Base-by-base conservation (phyloP, 192 early-diverging fungal species). In the Linderina pennispora region DNA sequence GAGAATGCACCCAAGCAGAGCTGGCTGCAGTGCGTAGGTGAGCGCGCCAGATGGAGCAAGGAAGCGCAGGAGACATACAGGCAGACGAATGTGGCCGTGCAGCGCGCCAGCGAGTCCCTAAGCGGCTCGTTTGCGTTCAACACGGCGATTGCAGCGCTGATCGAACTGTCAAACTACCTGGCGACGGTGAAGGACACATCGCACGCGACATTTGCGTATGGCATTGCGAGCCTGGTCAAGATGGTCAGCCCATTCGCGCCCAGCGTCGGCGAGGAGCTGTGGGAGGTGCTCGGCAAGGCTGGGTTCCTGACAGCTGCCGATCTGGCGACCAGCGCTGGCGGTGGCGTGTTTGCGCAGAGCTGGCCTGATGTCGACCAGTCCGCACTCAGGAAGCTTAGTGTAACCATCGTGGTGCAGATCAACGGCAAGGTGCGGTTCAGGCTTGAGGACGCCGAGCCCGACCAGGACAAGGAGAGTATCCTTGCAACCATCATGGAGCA, bases 131-230 rank as follows among this genome's bases (percentile, higher is more conserved):
- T 75, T 61, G 65, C 77, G 15, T 89, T 97, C 61, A 88, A 94
- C 62, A 88, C 89, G 0, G 89, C 83, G 18, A 88, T 94, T 40
- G 76, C 93, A 0, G 69, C 80, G 45, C 69, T 97, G 23, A 94
- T 94, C 55, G 91, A 94, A 58, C 62, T 94, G 17, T 82, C 84
- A 34, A 74, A 78, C 45, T 50, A 61, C 17, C 43, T 84, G 35
- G 53, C 28, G 0, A 17, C 37, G 0, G 55, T 41, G 10, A 40
- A 36, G 16, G 57, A 58, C 48, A 40, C 39, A 23, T 9, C 41
- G 10, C 75, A 75, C 4, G 75, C 79, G 15, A 65, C 81, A 10
- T 81, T 77, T 53, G 58, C 53, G 2, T 36, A 82, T 45, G 65
- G 77, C 14, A 53, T 83, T 10, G 50, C 61, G 33, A 62, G 65